Base-by-base conservation (phyloP, 805 yeast genomes). In the Cyberlindnera xylosilytica region DNA sequence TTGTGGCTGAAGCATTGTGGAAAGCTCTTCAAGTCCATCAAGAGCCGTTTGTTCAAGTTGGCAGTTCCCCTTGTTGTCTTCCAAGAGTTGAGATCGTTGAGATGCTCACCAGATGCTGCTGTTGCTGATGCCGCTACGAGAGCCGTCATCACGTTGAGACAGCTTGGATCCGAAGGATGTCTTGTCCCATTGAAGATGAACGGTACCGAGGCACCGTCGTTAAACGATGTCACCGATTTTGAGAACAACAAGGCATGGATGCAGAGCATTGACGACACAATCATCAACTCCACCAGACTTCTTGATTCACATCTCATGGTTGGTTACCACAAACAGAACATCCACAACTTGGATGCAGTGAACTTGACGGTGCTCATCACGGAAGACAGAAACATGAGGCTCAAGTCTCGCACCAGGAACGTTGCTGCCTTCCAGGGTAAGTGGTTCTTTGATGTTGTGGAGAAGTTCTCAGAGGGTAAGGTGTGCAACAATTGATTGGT, bases 1-100 rank as follows among this genome's bases (percentile, higher is more conserved):
- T 78, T 83, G 44, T 85, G 91, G 90, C 65, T 85, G 49, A 82
- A 84, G 53, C 90, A 83, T 55, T 83, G 89, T 59, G 95, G 91
- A 2, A 72, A 83, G 47, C 69, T 85, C 17, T 85, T 73, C 64
- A 85, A 85, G 58, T 78, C 87, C 52, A 74, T 83, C 11, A 70
- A 81, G 24, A 75, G 76, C 50, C 72, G 70, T 12, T 74, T 83
- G 3, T 70, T 85, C 46, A 77, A 72, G 47, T 65, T 81, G 19
- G 75, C 80, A 51, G 78, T 84, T 4, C 90, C 93, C 32, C 65
- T 85, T 44, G 81, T 86, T 16, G 87, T 85, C 6, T 85, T 84
- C 57, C 91, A 84, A 64, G 93, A 85, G 55, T 65, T 85, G 46
- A 64, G 91, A 52, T 80, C 87, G 6, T 63, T 85, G 47, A 65